Evolutionary conservation across 176 grass and related monocot genomes (phyloP).

Genomic region (barley (Hordeum vulgare)): DNA sequence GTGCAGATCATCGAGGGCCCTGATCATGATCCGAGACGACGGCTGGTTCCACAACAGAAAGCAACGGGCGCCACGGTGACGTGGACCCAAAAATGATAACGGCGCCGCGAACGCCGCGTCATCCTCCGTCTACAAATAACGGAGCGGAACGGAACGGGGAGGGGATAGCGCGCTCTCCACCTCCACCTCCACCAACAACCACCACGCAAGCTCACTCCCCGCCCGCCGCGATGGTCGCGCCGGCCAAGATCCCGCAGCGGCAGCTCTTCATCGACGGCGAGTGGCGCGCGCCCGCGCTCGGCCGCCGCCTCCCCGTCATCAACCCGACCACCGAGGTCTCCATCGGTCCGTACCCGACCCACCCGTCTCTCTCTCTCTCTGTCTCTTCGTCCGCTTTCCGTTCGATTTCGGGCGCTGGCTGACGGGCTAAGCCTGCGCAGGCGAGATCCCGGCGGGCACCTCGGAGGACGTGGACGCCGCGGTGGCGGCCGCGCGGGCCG

Average conservation of each 20-base stretch:
- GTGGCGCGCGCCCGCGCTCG: constrained; percentile 53
- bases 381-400: no score
- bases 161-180: not conserved
- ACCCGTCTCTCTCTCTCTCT: not conserved
- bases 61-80: no score
- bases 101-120: not conserved
- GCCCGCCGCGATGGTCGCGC: not conserved
- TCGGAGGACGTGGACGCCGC: constrained; percentile 89
- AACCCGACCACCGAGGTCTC: constrained; percentile 74
- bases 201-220: no score
- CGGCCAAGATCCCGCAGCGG: constrained; percentile 43
- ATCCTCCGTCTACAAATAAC: not conserved
- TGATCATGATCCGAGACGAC: no score
- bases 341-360: constrained; percentile 42
- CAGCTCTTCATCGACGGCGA: constrained; percentile 84
- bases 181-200: not conserved
- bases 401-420: not conserved
- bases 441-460: constrained; percentile 84
- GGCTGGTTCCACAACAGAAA: no score
- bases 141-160: not conserved
- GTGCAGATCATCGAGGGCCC: no score
- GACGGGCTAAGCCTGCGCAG: constrained; percentile 16
- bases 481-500: constrained; percentile 33
- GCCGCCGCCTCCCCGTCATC: constrained; percentile 73
- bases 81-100: not conserved